Percentiles rank a stretch among this genome's conserved stretches.
Evolutionary conservation across 78 protist genomes (phyloP).

Genomic region (Monocercomonoides exilis): DNA sequence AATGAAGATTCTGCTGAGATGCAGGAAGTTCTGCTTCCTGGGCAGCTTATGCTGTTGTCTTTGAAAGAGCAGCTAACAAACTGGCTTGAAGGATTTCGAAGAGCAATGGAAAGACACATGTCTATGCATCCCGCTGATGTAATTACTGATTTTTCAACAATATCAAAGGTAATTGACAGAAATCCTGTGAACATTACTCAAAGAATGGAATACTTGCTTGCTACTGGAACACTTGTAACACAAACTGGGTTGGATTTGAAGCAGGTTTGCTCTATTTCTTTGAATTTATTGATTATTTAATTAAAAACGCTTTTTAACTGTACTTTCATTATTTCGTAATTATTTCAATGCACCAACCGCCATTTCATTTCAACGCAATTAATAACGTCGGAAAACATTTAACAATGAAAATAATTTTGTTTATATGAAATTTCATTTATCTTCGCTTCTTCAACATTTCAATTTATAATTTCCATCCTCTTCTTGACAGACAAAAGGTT

Average conservation of each 20-base stretch:
- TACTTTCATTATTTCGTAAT: neutral
- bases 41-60: conserved; percentile 45
- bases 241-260: conserved; percentile 73
- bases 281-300: neutral
- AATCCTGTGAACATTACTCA: neutral
- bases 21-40: conserved; percentile 75
- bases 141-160: neutral
- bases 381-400: neutral
- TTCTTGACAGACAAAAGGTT: conserved; percentile 62
- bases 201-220: conserved; percentile 41
- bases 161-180: neutral
- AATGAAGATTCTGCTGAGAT: conserved; percentile 59
- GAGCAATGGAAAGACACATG: neutral
- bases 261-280: conserved; percentile 47
- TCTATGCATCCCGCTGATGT: neutral
- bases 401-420: too few relatives aligned
- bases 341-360: neutral
- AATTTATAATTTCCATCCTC: neutral
- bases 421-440: neutral
- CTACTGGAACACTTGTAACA: conserved; percentile 75
- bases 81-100: neutral
- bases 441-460: too few relatives aligned
- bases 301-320: neutral
- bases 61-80: conserved; percentile 13
- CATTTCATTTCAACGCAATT: neutral